phyloP scores from a whole-genome alignment of 2,329 filamentous ascomycete genomes.

The Dactylellina drechsleri region DNA sequence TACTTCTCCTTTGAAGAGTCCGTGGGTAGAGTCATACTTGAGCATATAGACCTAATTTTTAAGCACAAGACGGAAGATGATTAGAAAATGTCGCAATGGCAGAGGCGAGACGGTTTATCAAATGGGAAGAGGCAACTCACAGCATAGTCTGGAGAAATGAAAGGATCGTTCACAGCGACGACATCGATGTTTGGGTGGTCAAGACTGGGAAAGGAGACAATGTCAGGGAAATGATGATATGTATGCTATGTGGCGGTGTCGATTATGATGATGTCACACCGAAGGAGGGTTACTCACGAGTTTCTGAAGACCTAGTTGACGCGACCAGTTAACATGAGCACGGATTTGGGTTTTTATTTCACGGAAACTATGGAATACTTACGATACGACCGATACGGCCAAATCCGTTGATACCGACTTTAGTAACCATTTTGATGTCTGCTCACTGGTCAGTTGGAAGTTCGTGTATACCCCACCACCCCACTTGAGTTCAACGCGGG shows the following conservation, averaged over 20 bases:
- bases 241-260: background rate
- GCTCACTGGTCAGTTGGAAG: slow-evolving; percentile 7
- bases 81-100: no score
- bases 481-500: slow-evolving; percentile 48
- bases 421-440: slow-evolving; percentile 57
- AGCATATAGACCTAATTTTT: slow-evolving; percentile 90
- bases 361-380: slow-evolving; percentile 58
- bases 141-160: slow-evolving; percentile 97
- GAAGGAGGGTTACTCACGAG: slow-evolving; percentile 70
- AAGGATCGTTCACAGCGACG: slow-evolving; percentile 98
- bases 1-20: slow-evolving; percentile 92
- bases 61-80: background rate
- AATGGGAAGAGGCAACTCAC: slow-evolving; percentile 68
- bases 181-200: slow-evolving; percentile 90
- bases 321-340: slow-evolving; percentile 44
- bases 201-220: slow-evolving; percentile 65
- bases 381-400: slow-evolving; percentile 97
- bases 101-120: no score
- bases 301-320: slow-evolving; percentile 83
- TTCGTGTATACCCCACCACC: slow-evolving; percentile 32
- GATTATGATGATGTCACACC: slow-evolving; percentile 20
- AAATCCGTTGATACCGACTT: slow-evolving; percentile 74
- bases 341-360: background rate
- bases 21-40: slow-evolving; percentile 98
- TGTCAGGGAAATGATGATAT: slow-evolving; percentile 20